phyloP scores from a whole-genome alignment of 352 stramenopile genomes.

The Plasmopara muralis region DNA sequence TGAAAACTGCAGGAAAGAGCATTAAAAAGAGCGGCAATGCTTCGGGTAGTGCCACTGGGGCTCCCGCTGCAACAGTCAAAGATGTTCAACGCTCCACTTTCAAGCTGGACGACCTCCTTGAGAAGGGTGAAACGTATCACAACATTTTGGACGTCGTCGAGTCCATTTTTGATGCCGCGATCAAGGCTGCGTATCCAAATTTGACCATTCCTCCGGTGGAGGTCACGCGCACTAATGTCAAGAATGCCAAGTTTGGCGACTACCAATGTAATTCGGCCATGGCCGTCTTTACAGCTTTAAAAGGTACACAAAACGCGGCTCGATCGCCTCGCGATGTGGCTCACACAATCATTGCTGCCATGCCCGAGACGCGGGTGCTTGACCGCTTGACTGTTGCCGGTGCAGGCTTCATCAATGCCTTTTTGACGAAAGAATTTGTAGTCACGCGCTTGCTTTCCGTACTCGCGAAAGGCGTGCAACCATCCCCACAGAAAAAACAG shows the following conservation, averaged over 20 bases:
- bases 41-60: conserved; percentile 7
- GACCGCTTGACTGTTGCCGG: conserved; percentile 90
- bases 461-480: conserved; percentile 63
- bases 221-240: conserved; percentile 64
- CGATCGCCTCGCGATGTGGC: conserved; percentile 84
- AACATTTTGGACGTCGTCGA: conserved; percentile 71
- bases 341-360: conserved; percentile 81
- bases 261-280: conserved; percentile 99
- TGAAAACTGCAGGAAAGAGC: conserved; percentile 38
- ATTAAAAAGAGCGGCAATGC: conserved; percentile 18
- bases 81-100: conserved; percentile 30
- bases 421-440: conserved; percentile 84
- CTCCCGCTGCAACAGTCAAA: conserved; percentile 10
- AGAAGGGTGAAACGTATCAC: conserved; percentile 62
- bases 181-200: conserved; percentile 60
- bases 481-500: conserved; percentile 74
- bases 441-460: conserved; percentile 63
- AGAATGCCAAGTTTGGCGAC: conserved; percentile 88
- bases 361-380: conserved; percentile 79
- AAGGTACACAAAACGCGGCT: conserved; percentile 69
- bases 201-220: conserved; percentile 49
- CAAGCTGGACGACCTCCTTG: conserved; percentile 44
- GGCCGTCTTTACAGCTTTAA: conserved; percentile 94
- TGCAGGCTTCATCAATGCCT: conserved; percentile 97
- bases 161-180: conserved; percentile 64